Percentiles rank a stretch among this genome's conserved stretches.
phyloP scores from a whole-genome alignment of 495 filamentous ascomycete genomes.

The Penicillium paxilli region DNA sequence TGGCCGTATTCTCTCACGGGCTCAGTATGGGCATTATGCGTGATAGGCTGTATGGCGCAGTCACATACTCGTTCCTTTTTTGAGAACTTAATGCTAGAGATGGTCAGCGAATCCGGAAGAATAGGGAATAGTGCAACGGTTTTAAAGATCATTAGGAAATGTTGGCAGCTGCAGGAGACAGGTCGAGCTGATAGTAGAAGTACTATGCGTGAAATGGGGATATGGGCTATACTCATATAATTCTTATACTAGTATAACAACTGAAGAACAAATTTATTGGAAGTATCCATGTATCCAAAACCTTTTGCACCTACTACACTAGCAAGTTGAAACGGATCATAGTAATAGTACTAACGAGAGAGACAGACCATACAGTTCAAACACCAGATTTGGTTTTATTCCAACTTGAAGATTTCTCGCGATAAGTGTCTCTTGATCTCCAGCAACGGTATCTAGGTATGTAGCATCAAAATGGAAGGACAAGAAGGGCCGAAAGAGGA shows the following conservation, averaged over 20 bases:
- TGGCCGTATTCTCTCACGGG: constrained; percentile 3
- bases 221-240: constrained; percentile 4
- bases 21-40: constrained; percentile 7
- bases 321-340: too few species aligned
- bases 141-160: constrained; percentile 8
- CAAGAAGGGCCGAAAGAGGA: not conserved
- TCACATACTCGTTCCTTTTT: not conserved
- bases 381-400: too few species aligned
- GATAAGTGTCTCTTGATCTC: too few species aligned
- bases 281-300: too few species aligned
- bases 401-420: too few species aligned
- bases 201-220: constrained; percentile 5
- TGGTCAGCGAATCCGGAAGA: constrained; percentile 2
- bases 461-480: not conserved
- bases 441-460: too few species aligned
- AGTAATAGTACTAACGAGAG: too few species aligned
- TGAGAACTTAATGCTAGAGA: constrained; percentile 1
- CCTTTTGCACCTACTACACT: too few species aligned
- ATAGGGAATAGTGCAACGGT: constrained; percentile 5
- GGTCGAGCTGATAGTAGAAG: not conserved
- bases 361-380: too few species aligned
- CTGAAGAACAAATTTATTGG: not conserved
- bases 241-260: not conserved
- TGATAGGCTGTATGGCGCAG: constrained; percentile 6
- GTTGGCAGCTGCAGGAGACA: constrained; percentile 5